Conservation (phyloP, 2,329 filamentous ascomycete species). For the Trichoderma sp. region DNA sequence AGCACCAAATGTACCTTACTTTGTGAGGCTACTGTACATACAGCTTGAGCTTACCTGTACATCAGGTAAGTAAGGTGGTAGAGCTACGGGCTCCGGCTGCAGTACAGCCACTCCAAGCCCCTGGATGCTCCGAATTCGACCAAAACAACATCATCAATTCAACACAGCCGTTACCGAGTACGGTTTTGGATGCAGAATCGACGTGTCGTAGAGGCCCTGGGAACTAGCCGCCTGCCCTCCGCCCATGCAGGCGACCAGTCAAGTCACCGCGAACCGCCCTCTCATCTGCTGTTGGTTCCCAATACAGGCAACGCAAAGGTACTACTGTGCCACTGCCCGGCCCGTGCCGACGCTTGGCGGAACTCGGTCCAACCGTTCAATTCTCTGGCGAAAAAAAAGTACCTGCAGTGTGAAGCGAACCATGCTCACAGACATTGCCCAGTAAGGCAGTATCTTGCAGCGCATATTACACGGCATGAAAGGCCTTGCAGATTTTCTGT, state of each 20-base stretch:
- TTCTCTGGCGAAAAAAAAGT: not conserved
- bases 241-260: not conserved
- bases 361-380: not conserved
- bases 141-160: not conserved
- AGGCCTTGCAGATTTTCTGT: not conserved
- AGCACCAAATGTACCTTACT: not conserved
- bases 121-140: not conserved
- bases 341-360: slow-evolving; percentile 18
- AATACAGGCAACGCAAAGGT: not conserved
- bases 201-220: not conserved
- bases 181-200: not conserved
- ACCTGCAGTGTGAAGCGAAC: not conserved
- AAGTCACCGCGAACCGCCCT: not conserved
- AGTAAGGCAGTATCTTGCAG: not conserved
- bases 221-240: not conserved
- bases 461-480: not conserved
- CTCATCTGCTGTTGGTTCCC: not conserved
- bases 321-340: slow-evolving; percentile 8
- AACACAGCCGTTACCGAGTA: not conserved
- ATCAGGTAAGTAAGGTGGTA: not conserved
- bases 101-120: not conserved
- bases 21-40: not conserved
- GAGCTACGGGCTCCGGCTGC: too few species aligned
- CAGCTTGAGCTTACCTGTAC: not conserved
- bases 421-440: not conserved